Evolutionary conservation across 306 rosid species (phyloP).

Genomic region (Quercus bicolor): DNA sequence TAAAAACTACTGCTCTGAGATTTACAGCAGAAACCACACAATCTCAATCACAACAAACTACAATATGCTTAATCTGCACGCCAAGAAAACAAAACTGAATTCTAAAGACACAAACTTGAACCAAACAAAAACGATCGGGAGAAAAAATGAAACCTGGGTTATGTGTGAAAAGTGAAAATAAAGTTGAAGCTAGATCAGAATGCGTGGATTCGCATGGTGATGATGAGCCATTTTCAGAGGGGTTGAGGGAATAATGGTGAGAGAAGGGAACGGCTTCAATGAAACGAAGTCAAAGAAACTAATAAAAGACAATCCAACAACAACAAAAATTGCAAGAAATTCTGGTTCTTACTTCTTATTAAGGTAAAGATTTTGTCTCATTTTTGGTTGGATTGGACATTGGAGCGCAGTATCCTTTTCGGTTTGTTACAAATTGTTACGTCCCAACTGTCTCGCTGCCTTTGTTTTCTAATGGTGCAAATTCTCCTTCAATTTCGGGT

Average conservation of each 20-base stretch:
- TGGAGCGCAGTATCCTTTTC: neutral
- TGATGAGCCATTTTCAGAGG: neutral
- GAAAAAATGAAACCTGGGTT: neutral
- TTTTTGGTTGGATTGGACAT: no score
- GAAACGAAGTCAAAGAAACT: neutral
- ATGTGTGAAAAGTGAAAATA: neutral
- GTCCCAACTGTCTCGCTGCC: conserved; percentile 26
- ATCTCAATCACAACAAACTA: no score
- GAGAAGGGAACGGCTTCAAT: neutral
- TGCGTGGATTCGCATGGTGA: neutral
- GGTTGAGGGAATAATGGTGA: neutral
- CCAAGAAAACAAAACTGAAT: neutral
- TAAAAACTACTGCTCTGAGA: neutral
- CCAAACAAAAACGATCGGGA: no score
- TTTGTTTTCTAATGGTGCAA: neutral
- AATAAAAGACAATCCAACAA: neutral
- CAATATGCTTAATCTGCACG: no score
- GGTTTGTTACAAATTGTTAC: conserved; percentile 3
- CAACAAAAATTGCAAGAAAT: neutral
- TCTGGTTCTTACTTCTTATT: no score
- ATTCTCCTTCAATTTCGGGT: conserved; percentile 49
- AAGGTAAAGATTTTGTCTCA: no score
- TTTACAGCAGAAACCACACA: no score
- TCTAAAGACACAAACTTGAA: neutral
- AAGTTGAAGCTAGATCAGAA: neutral